Conservation (phyloP, 192 early-diverging fungal genomes). For the Coemansia nantahalensis region DNA sequence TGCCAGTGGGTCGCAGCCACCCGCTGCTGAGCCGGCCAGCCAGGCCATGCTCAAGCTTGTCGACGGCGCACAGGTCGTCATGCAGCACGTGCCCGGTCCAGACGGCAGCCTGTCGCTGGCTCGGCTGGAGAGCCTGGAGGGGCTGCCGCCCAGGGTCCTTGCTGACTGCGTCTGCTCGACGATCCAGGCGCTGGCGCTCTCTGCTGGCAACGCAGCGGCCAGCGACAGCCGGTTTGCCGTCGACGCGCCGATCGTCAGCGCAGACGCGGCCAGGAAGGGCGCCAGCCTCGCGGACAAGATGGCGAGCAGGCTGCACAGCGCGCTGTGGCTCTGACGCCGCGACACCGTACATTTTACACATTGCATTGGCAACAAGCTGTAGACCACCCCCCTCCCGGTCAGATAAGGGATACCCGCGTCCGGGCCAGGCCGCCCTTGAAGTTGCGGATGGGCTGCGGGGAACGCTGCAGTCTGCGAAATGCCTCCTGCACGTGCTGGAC, state of each 20-base stretch:
- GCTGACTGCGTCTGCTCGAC: conserved; percentile 45
- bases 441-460: conserved; percentile 71
- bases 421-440: conserved; percentile 73
- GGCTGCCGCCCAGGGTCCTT: conserved; percentile 31
- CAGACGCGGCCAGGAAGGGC: conserved; percentile 26
- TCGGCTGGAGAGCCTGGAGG: conserved; percentile 29
- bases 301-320: conserved; percentile 24
- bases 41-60: conserved; percentile 28
- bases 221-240: conserved; percentile 27
- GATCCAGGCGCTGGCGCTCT: conserved; percentile 21
- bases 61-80: conserved; percentile 41
- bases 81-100: conserved; percentile 20
- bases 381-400: no score
- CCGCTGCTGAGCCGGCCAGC: neutral
- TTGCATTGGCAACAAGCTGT: no score
- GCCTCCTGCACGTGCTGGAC: conserved; percentile 93
- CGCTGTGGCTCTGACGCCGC: conserved; percentile 17
- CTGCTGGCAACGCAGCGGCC: conserved; percentile 1
- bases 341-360: neutral
- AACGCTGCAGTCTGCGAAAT: conserved; percentile 76
- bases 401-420: conserved; percentile 72
- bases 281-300: conserved; percentile 32
- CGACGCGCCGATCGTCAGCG: conserved; percentile 45
- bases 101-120: conserved; percentile 5
- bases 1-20: neutral